Percentiles rank a stretch among this genome's conserved stretches.
These are phyloP conservation scores for Dysphania ambrosioides DNA, from an alignment of 148 eudicot genomes.

Conservation along the genomic window DNA sequence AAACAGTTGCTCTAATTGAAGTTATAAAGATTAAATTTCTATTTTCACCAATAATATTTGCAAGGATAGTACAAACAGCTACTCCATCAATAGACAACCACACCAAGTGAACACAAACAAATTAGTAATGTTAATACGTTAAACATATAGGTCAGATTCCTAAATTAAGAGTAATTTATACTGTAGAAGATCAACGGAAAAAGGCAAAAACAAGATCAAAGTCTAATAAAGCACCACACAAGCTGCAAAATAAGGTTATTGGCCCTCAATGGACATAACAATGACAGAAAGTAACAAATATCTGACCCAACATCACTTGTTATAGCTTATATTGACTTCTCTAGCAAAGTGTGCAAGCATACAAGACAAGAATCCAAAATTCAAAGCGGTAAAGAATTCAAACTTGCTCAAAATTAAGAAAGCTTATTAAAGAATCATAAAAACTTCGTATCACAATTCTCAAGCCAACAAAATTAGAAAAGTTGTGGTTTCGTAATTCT, in stretches of 20 bases:
- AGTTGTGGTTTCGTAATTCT: background rate
- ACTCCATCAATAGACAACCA: background rate
- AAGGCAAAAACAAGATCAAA: too few relatives aligned
- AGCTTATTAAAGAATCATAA: background rate
- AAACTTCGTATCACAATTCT: background rate
- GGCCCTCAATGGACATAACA: background rate
- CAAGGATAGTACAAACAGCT: background rate
- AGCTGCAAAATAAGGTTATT: background rate
- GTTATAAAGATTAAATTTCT: background rate
- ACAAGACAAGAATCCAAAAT: conserved; percentile 9
- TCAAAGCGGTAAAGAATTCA: conserved; percentile 5
- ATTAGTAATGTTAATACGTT: background rate
- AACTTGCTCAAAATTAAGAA: background rate
- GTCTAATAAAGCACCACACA: background rate
- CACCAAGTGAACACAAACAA: background rate
- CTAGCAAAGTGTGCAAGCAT: background rate
- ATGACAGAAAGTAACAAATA: background rate
- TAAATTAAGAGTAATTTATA: background rate
- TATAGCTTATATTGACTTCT: background rate
- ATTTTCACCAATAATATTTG: background rate
- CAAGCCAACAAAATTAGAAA: background rate
- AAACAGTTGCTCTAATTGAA: background rate
- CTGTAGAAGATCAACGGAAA: background rate
- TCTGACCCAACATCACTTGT: conserved; percentile 7
- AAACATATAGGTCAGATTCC: background rate